phyloP scores from a whole-genome alignment of 306 rosid species.

The Vigna unguiculata region DNA sequence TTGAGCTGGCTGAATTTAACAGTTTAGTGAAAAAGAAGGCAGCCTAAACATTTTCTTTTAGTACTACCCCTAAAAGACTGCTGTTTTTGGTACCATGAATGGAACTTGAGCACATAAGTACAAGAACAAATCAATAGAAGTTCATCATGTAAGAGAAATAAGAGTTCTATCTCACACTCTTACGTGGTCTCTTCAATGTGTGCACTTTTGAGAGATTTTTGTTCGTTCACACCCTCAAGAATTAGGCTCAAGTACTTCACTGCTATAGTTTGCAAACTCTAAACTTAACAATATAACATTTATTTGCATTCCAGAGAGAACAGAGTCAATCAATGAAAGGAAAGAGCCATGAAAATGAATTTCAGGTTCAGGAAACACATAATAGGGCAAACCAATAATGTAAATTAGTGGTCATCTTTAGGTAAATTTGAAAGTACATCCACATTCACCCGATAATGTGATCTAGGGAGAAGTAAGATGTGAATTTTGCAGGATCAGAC shows the following conservation, averaged over 20 bases:
- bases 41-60: slow-evolving; percentile 8
- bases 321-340: slow-evolving; percentile 21
- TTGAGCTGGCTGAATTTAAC: slow-evolving; percentile 14
- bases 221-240: slow-evolving; percentile 19
- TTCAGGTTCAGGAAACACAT: not conserved
- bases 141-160: slow-evolving; percentile 24
- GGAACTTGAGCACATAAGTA: not conserved
- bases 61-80: not conserved
- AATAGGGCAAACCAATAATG: slow-evolving; percentile 23
- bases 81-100: not conserved
- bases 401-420: slow-evolving; percentile 11
- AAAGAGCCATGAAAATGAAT: slow-evolving; percentile 33
- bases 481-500: slow-evolving; percentile 41
- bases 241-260: slow-evolving; percentile 12
- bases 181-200: not conserved
- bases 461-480: not conserved
- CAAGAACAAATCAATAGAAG: slow-evolving; percentile 8
- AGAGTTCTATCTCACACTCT: not conserved
- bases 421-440: slow-evolving; percentile 6
- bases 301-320: slow-evolving; percentile 22
- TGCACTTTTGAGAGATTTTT: slow-evolving; percentile 9
- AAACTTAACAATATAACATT: not conserved
- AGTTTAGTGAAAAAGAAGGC: not conserved
- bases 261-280: not conserved
- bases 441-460: slow-evolving; percentile 22